Evolutionary conservation across 2,329 filamentous ascomycete genomes (phyloP), one percentile per base, ranked within the genome.

Genomic region (Colletotrichum endophyticum): DNA sequence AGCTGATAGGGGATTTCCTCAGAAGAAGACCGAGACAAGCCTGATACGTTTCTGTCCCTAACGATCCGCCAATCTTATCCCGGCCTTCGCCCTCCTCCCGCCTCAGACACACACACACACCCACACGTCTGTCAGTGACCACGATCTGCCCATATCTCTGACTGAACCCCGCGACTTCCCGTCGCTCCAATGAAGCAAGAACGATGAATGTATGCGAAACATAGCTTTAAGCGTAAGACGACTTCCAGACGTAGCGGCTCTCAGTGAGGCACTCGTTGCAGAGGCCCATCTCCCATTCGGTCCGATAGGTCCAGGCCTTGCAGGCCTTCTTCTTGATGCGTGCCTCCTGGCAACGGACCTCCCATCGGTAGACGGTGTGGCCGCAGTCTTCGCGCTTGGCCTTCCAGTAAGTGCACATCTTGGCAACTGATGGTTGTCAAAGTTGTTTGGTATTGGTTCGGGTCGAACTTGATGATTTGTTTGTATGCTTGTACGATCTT

Each of bases 341-440:
- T 19, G 69, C 72, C 22, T 63, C 28, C 32, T 30, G n/a, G 36
- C 72, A 75, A 13, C 36, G n/a, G 22, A 72, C 72, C 8, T 30
- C 27, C 62, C 61, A 61, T 25, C 62, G 22, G 13, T 44, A 61
- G 12, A 71, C 36, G 13, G 61, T 67, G 53, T 75, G 69, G 15
- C 69, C 32, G 19, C 69, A 75, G 25, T 75, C 68, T 7, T 68
- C 59, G 27, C 39, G 64, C 6, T 61, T 71, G 28, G 39, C 53
- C 15, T 30, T 71, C 67, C 66, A 78, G 69, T 9, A 61, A 22
- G 25, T 76, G 66, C 22, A 70, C 76, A 49, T 78, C 44, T 7
- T 62, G 71, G 7, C 62, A 4, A 7, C 15, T 15, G 30, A 16
- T 36, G 15, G 6, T 5, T 27, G 28, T 19, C 12, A 28, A 7